These are phyloP conservation scores for Trichosporon faecale DNA, from an alignment of 1,284 basidiomycete species.

Conservation along the genomic window DNA sequence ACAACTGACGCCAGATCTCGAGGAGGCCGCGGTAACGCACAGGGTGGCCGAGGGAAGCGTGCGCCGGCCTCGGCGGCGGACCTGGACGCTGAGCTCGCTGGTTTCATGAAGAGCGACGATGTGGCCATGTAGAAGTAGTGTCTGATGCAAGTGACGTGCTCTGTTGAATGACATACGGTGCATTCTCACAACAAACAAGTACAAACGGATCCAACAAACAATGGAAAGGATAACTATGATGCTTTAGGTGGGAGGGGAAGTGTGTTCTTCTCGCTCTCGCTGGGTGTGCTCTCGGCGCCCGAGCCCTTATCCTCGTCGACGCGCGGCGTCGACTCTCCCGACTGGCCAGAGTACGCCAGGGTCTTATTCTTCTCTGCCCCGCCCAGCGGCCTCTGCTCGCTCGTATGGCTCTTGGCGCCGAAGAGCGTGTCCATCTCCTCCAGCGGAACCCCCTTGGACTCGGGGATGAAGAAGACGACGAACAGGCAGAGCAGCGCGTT, in stretches of 20 bases:
- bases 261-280: background rate
- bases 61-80: conserved; percentile 69
- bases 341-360: background rate
- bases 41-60: conserved; percentile 51
- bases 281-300: background rate
- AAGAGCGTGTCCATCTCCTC: conserved; percentile 88
- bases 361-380: background rate
- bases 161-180: too few relatives aligned
- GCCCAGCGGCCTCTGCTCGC: background rate
- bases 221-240: background rate
- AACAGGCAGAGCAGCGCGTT: conserved; percentile 1
- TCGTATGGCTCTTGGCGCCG: conserved; percentile 7
- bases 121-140: conserved; percentile 15
- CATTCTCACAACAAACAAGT: background rate
- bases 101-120: conserved; percentile 74
- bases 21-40: background rate
- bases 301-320: background rate
- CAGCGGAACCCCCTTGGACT: conserved; percentile 55
- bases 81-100: conserved; percentile 84
- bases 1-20: background rate
- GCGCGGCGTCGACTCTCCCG: background rate
- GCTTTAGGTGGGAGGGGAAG: background rate
- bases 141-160: background rate
- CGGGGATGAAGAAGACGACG: conserved; percentile 22
- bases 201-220: background rate